Conservation (phyloP, 768 basidiomycete species). For the Suillus bovinus region DNA sequence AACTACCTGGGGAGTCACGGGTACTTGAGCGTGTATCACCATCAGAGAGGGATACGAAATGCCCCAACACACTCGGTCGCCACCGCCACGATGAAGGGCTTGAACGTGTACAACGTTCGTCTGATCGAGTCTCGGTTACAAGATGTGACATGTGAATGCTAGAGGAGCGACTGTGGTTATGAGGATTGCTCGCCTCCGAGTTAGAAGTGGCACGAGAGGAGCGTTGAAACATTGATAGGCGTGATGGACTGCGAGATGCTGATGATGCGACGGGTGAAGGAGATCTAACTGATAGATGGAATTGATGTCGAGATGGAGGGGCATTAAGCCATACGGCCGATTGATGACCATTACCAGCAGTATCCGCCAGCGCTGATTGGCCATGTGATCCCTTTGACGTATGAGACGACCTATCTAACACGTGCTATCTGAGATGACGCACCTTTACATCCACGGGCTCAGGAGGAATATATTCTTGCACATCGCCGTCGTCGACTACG, state of each 20-base stretch:
- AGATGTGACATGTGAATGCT: constrained; percentile 48
- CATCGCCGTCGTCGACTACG: constrained; percentile 37
- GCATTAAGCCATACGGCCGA: constrained; percentile 36
- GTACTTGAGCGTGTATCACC: constrained; percentile 44
- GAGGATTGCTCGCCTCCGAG: constrained; percentile 27
- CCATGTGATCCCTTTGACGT: constrained; percentile 24
- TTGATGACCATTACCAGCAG: constrained; percentile 31
- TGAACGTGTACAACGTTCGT: constrained; percentile 15
- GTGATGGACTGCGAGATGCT: constrained; percentile 37
- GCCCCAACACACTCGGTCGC: constrained; percentile 66
- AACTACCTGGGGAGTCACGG: constrained; percentile 41
- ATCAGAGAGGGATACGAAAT: constrained; percentile 54
- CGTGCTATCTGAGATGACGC: constrained; percentile 27
- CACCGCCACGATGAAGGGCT: constrained; percentile 44
- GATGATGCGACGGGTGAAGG: constrained; percentile 42
- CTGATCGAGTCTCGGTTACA: constrained; percentile 13
- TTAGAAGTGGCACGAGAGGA: constrained; percentile 28
- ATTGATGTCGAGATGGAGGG: constrained; percentile 40
- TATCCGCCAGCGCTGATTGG: constrained; percentile 21
- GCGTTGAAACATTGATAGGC: constrained; percentile 45
- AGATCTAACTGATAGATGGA: constrained; percentile 43
- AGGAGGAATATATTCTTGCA: constrained; percentile 24
- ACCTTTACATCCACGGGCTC: constrained; percentile 23
- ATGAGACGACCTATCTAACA: constrained; percentile 22
- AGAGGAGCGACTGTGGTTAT: constrained; percentile 47